phyloP scores from a whole-genome alignment of 805 yeast genomes.

The Yarrowia yakushimensis region DNA sequence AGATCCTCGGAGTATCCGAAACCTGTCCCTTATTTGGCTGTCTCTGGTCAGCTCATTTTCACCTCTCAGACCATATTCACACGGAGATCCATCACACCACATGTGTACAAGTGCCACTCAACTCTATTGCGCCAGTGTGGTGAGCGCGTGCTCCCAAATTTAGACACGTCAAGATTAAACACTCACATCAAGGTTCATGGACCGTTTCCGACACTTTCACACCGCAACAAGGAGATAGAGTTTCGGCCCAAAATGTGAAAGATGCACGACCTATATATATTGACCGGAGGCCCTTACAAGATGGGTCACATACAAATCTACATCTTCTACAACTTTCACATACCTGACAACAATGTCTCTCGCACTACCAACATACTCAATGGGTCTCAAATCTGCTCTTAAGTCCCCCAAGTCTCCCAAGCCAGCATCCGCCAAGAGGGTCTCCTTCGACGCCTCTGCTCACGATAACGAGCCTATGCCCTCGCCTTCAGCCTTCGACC shows the following conservation, averaged over 20 bases:
- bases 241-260: slow-evolving; percentile 24
- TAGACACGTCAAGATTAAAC: background rate
- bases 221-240: slow-evolving; percentile 7
- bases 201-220: slow-evolving; percentile 21
- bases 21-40: background rate
- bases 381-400: slow-evolving; percentile 19
- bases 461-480: slow-evolving; percentile 24
- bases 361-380: slow-evolving; percentile 10
- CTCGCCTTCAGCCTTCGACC: slow-evolving; percentile 10
- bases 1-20: background rate
- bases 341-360: background rate
- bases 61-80: background rate
- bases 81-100: slow-evolving; percentile 13
- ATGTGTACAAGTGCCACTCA: background rate
- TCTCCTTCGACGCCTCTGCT: slow-evolving; percentile 23
- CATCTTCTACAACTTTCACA: background rate
- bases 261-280: slow-evolving; percentile 18
- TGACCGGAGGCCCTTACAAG: background rate
- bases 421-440: background rate
- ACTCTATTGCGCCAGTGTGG: background rate
- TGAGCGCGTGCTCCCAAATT: slow-evolving; percentile 1
- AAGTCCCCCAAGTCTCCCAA: slow-evolving; percentile 19
- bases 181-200: background rate
- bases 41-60: background rate
- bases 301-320: background rate